These are phyloP conservation scores for Coleophoma crateriformis DNA, from an alignment of 2,329 filamentous ascomycete species.

Conservation along the genomic window DNA sequence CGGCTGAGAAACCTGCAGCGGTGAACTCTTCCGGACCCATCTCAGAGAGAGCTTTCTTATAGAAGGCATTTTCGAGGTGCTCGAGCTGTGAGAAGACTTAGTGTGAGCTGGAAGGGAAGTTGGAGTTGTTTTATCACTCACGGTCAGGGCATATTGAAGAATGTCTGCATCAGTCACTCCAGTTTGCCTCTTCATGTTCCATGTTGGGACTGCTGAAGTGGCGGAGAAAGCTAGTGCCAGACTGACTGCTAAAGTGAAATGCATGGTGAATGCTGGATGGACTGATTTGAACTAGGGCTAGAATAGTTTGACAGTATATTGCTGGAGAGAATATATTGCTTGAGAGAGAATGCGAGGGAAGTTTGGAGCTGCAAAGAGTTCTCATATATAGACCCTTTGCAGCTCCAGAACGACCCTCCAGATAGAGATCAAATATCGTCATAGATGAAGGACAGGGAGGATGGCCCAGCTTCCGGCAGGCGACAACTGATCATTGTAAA, in stretches of 20 bases:
- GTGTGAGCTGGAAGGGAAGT: no score
- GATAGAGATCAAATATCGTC: no score
- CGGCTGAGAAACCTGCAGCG: conserved; percentile 41
- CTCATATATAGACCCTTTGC: no score
- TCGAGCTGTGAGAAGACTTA: conserved; percentile 32
- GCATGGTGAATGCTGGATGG: conserved; percentile 11
- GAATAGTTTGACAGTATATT: no score
- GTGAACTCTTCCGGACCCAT: conserved; percentile 47
- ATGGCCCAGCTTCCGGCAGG: no score
- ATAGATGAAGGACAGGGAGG: no score
- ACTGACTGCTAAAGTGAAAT: conserved; percentile 15
- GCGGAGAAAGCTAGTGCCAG: conserved; percentile 9
- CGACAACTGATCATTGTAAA: no score
- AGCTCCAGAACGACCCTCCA: no score
- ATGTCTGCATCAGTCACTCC: conserved; percentile 26
- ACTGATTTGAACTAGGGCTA: no score
- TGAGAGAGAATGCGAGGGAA: no score
- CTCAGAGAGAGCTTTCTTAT: conserved; percentile 52
- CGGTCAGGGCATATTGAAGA: conserved; percentile 40
- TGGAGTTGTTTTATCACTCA: neutral
- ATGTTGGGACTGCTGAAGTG: conserved; percentile 7
- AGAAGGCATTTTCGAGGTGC: conserved; percentile 59
- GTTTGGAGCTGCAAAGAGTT: no score
- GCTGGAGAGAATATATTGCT: no score
- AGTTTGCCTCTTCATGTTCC: conserved; percentile 16